Base-by-base conservation (phyloP, 768 basidiomycete genomes). In the Phaeotremella fagi region DNA sequence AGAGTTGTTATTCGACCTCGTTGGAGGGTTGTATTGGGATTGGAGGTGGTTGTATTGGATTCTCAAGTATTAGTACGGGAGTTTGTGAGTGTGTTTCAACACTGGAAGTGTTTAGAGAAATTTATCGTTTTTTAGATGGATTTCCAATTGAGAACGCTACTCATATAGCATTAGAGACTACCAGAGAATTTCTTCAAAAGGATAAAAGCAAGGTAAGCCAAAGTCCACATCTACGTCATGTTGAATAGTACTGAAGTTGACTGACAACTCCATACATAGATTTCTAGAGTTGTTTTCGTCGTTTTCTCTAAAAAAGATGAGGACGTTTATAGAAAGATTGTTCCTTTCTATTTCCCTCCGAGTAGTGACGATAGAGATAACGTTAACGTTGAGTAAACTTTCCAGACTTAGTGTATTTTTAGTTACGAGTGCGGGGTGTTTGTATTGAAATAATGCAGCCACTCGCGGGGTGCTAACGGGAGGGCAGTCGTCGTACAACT, bases 91-190 rank as follows among this genome's bases (percentile, higher is more conserved):
- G 0, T 5, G 2, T 36, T 20, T 14, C 5, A 7, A 20, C n/a
- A 2, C 4, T 36, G 9, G n/a, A 16, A 3, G 31, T 28, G 28
- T 5, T 33, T 7, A 33, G 7, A 7, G 16, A 7, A 33, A 33
- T 33, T 16, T 33, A 7, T 16, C 16, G 31, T 16, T 33, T 33
- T 33, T 33, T 31, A 74, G 73, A 75, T 50, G 75, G 75, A n/a
- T 75, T 73, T 53, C 75, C 75, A 0, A 66, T 73, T 16, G 53
- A 61, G n/a, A 67, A 68, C 25, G 75, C 75, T 1, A 73, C 75
- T 3, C 52, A 66, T 16, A 63, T 75, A n/a, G 75, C 75, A 1
- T 55, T 75, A 3, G 45, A 61, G 12, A 69, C 73, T 0, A 66
- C 68, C n/a, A 29, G 68, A 18, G 31, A 57, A 33, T 59, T 60